Evolutionary conservation across 768 basidiomycete genomes (phyloP).

Genomic region (Rhodosporidiobolus sp.): DNA sequence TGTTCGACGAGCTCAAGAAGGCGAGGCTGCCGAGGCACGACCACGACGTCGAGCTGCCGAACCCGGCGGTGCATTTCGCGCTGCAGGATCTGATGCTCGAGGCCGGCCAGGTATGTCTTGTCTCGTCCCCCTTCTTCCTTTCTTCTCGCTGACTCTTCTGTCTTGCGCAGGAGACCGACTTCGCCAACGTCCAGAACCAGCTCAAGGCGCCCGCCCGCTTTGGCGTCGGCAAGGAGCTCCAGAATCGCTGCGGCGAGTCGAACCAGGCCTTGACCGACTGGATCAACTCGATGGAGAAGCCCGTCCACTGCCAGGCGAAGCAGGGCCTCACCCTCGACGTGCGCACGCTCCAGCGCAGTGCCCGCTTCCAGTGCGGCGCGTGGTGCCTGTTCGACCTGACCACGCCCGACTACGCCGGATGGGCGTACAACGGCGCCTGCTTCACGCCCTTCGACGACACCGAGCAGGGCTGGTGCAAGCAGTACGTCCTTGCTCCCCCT

Average conservation of each 20-base stretch:
- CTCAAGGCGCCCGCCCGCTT: slow-evolving; percentile 21
- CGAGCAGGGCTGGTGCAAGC: slow-evolving; percentile 23
- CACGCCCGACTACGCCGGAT: slow-evolving; percentile 18
- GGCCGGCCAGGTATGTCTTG: slow-evolving; percentile 11
- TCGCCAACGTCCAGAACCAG: slow-evolving; percentile 17
- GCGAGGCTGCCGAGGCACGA: slow-evolving; percentile 7
- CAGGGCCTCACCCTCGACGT: not conserved
- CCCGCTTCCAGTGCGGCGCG: slow-evolving; percentile 27
- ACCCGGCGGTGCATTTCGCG: slow-evolving; percentile 29
- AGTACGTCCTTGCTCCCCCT: slow-evolving; percentile 1
- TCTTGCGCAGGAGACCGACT: slow-evolving; percentile 22
- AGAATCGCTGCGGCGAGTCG: slow-evolving; percentile 31
- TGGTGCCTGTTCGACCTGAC: slow-evolving; percentile 31
- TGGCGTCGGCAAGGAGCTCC: slow-evolving; percentile 25
- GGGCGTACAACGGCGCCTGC: slow-evolving; percentile 30
- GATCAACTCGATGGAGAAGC: slow-evolving; percentile 33
- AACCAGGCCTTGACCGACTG: slow-evolving; percentile 22
- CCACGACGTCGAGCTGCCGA: slow-evolving; percentile 14
- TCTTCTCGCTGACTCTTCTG: too few relatives aligned
- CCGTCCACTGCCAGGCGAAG: not conserved
- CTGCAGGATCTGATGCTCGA: slow-evolving; percentile 29
- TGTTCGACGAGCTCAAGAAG: slow-evolving; percentile 22
- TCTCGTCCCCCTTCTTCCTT: not conserved
- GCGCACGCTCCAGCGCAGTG: slow-evolving; percentile 4
- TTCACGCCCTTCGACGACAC: slow-evolving; percentile 20